A percentile compares a stretch with the other conserved stretches of the same genome.
Evolutionary conservation across 352 stramenopile genomes (phyloP).

Genomic region (Pythium insidiosum): DNA sequence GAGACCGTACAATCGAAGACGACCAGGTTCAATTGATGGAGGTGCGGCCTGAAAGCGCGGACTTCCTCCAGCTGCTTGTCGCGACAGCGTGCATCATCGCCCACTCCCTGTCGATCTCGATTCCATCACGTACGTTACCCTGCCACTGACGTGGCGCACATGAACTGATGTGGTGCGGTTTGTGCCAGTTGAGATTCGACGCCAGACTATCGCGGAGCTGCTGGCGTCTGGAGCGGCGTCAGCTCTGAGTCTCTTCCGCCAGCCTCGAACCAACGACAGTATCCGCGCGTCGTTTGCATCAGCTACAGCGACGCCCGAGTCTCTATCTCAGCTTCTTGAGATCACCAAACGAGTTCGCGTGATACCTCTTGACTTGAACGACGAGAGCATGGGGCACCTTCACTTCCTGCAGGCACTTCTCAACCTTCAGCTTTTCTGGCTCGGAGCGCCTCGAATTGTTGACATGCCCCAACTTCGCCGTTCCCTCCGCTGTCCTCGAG

Average conservation of each 20-base stretch:
- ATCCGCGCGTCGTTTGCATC: too few relatives aligned
- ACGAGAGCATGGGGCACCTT: constrained; percentile 11
- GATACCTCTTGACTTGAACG: constrained; percentile 3
- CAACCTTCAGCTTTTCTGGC: constrained; percentile 19
- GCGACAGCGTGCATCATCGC: constrained; percentile 24
- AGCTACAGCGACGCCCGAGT: too few relatives aligned
- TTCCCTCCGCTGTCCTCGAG: constrained; percentile 3
- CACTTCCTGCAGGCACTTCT: constrained; percentile 23
- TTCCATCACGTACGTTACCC: constrained; percentile 20
- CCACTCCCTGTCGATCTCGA: constrained; percentile 10
- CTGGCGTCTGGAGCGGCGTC: background rate
- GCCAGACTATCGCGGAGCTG: background rate
- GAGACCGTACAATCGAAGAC: background rate
- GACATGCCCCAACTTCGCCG: constrained; percentile 16
- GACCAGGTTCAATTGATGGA: constrained; percentile 3
- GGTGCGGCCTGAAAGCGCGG: constrained; percentile 8
- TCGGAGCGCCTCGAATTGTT: constrained; percentile 1
- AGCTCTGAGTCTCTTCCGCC: too few relatives aligned
- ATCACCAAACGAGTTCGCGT: constrained; percentile 7
- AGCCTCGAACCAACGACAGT: too few relatives aligned
- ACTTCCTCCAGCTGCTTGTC: constrained; percentile 20
- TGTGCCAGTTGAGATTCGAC: background rate
- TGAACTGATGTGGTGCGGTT: background rate
- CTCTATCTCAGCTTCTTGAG: constrained; percentile 8
- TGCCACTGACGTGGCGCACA: too few relatives aligned